phyloP scores from a whole-genome alignment of 352 stramenopile species.

The Halophytophthora polymorphica region DNA sequence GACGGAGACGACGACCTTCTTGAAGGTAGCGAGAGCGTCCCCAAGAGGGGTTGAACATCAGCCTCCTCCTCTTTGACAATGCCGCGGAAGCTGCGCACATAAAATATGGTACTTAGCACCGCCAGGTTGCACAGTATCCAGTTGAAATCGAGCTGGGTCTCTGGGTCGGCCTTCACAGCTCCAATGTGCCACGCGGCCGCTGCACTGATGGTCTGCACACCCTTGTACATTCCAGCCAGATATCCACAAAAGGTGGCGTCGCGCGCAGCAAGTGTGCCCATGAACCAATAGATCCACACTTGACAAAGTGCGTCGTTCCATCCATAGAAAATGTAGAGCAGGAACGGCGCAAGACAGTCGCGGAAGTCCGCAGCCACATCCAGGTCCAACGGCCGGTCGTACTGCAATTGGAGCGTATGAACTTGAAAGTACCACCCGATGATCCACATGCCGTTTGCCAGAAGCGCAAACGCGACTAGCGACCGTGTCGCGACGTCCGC shows the following conservation, averaged over 20 bases:
- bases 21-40: neutral
- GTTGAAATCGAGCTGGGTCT: slow-evolving; percentile 33
- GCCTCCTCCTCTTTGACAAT: neutral
- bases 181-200: slow-evolving; percentile 40
- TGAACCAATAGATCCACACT: slow-evolving; percentile 79
- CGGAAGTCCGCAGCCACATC: slow-evolving; percentile 22
- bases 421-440: slow-evolving; percentile 25
- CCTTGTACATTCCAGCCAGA: slow-evolving; percentile 71
- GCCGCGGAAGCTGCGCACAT: neutral
- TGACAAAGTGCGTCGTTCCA: slow-evolving; percentile 75
- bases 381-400: slow-evolving; percentile 18
- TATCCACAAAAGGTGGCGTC: slow-evolving; percentile 18
- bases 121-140: slow-evolving; percentile 27
- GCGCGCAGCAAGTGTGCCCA: slow-evolving; percentile 26
- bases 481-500: slow-evolving; percentile 5
- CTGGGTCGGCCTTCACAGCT: slow-evolving; percentile 14
- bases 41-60: neutral
- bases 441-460: slow-evolving; percentile 40
- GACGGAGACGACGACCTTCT: slow-evolving; percentile 2
- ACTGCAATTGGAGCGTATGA: slow-evolving; percentile 16
- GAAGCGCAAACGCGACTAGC: slow-evolving; percentile 6
- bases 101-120: slow-evolving; percentile 9
- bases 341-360: slow-evolving; percentile 26
- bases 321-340: slow-evolving; percentile 69
- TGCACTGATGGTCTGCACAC: slow-evolving; percentile 41